phyloP scores from a whole-genome alignment of 495 filamentous ascomycete species.

The Paragyromitra xinjiangensis region DNA sequence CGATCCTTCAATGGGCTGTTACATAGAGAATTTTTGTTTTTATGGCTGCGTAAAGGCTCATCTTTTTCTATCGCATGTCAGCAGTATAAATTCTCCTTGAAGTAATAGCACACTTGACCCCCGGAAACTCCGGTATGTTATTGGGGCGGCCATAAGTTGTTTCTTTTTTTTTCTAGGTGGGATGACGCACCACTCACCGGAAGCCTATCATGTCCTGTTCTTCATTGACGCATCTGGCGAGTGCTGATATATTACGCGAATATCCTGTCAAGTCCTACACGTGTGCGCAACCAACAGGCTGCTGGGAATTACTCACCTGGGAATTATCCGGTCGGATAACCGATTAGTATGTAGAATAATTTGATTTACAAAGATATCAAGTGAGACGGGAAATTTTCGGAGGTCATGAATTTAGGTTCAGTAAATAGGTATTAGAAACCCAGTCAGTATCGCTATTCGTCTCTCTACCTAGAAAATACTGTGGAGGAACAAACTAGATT shows the following conservation, averaged over 20 bases:
- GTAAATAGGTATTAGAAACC: background rate
- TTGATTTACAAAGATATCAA: background rate
- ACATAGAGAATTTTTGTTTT: background rate
- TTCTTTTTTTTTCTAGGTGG: background rate
- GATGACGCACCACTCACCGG: background rate
- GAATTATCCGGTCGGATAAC: background rate
- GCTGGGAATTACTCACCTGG: background rate
- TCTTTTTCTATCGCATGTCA: background rate
- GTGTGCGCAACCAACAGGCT: slow-evolving; percentile 3
- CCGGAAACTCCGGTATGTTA: background rate
- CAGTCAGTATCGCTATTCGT: too few species aligned
- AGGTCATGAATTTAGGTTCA: background rate
- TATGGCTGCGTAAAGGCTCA: background rate
- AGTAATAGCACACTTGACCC: background rate
- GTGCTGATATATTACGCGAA: background rate
- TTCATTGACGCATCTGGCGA: background rate
- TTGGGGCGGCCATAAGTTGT: background rate
- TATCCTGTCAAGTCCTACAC: background rate
- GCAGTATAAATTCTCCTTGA: background rate
- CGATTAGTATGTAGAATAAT: background rate
- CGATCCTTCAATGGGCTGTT: slow-evolving; percentile 2
- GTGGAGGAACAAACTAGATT: background rate
- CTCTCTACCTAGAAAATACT: background rate
- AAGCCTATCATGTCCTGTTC: background rate
- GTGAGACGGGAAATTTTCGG: background rate